Evolutionary conservation across 2,329 filamentous ascomycete species (phyloP).

Genomic region (Mollisiaceae sp.): DNA sequence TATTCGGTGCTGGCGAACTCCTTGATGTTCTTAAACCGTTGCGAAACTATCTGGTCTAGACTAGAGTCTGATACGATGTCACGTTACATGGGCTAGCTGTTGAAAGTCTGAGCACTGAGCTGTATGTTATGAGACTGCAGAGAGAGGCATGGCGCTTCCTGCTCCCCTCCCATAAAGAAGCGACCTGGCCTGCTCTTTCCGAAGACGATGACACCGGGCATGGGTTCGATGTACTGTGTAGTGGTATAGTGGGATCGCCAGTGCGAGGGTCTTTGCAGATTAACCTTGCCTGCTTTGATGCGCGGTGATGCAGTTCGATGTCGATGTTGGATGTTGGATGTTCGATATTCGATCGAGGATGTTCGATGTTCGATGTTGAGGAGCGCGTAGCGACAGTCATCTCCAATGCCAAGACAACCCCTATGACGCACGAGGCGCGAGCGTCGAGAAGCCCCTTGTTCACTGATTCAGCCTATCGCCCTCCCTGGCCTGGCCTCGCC

Average conservation of each 20-base stretch:
- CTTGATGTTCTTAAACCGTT: too few relatives aligned
- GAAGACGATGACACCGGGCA: background rate
- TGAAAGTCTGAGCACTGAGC: too few relatives aligned
- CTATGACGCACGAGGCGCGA: constrained; percentile 3
- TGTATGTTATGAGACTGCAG: background rate
- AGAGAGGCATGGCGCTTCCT: too few relatives aligned
- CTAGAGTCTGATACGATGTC: too few relatives aligned
- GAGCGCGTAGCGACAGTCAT: too few relatives aligned
- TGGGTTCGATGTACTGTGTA: background rate
- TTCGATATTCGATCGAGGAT: too few relatives aligned
- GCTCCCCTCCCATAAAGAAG: background rate
- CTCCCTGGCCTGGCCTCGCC: background rate
- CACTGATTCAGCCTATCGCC: background rate
- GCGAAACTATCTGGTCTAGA: too few relatives aligned
- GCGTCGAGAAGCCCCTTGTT: background rate
- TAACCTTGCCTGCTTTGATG: background rate
- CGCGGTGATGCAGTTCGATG: background rate
- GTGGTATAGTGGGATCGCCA: background rate
- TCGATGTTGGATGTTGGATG: background rate
- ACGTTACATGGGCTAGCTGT: too few relatives aligned
- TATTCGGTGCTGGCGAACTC: too few relatives aligned
- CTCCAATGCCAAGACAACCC: background rate
- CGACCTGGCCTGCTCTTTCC: background rate
- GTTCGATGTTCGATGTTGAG: too few relatives aligned
- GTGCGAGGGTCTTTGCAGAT: background rate